A percentile compares a stretch with the other conserved stretches of the same genome.
Evolutionary conservation across 352 stramenopile species (phyloP).

Genomic region (Halophytophthora polymorphica): DNA sequence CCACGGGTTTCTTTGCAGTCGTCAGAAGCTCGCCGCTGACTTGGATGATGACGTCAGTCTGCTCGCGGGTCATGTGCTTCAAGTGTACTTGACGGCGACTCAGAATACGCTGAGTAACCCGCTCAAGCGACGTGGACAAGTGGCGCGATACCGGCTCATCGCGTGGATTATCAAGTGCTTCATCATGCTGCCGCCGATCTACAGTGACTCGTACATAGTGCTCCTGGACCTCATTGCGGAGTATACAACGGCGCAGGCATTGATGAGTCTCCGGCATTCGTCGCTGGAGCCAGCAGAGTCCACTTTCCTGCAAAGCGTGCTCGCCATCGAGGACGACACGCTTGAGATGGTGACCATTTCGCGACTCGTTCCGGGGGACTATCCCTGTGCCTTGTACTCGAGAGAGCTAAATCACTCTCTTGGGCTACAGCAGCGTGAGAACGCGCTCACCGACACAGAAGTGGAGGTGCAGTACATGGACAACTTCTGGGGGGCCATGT

Average conservation of each 20-base stretch:
- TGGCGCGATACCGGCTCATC: conserved; percentile 73
- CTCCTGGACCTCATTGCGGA: conserved; percentile 78
- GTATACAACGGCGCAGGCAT: conserved; percentile 69
- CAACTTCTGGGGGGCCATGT: conserved; percentile 55
- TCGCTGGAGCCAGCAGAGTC: conserved; percentile 51
- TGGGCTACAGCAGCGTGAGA: conserved; percentile 61
- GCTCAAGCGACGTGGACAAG: conserved; percentile 76
- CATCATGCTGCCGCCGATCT: conserved; percentile 65
- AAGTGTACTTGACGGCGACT: conserved; percentile 60
- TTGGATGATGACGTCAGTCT: conserved; percentile 45
- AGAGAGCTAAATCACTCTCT: conserved; percentile 79
- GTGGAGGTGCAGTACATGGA: conserved; percentile 84
- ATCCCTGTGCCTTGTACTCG: conserved; percentile 62
- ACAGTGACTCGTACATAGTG: conserved; percentile 79
- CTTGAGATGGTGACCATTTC: conserved; percentile 58
- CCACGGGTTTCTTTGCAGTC: conserved; percentile 52
- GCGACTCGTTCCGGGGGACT: conserved; percentile 59
- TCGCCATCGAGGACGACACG: conserved; percentile 49
- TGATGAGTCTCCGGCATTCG: conserved; percentile 70
- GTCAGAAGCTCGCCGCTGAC: conserved; percentile 23
- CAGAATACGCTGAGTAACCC: conserved; percentile 65
- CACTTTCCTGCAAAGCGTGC: conserved; percentile 60
- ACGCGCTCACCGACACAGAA: conserved; percentile 77
- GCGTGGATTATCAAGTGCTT: conserved; percentile 80
- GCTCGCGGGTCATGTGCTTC: conserved; percentile 67